Percentiles rank a stretch among this genome's conserved stretches.
phyloP scores from a whole-genome alignment of 1,139 yeast species.

The Suhomyces maxii region DNA sequence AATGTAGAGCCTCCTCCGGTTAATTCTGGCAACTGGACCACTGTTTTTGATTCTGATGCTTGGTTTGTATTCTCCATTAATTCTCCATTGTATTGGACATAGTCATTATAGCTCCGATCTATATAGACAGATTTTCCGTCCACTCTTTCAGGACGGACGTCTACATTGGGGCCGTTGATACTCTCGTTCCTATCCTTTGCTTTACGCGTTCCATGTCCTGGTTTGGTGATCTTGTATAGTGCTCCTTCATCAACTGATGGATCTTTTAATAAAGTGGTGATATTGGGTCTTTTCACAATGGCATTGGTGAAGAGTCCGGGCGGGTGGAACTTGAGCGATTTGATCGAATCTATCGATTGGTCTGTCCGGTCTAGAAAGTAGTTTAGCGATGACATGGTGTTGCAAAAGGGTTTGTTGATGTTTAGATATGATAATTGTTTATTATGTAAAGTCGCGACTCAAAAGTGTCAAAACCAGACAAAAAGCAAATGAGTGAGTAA shows the following conservation, averaged over 20 bases:
- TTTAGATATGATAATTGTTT: neutral
- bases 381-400: constrained; percentile 12
- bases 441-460: neutral
- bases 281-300: constrained; percentile 52
- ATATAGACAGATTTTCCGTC: constrained; percentile 38
- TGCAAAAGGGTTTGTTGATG: neutral
- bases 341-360: constrained; percentile 24
- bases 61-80: constrained; percentile 6
- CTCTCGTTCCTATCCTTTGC: constrained; percentile 2
- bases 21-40: constrained; percentile 16
- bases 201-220: constrained; percentile 5
- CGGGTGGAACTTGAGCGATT: constrained; percentile 42
- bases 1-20: neutral
- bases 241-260: constrained; percentile 56
- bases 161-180: constrained; percentile 12
- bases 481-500: neutral
- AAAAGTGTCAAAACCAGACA: neutral
- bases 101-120: constrained; percentile 24
- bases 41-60: constrained; percentile 16
- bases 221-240: constrained; percentile 40
- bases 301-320: constrained; percentile 71
- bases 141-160: constrained; percentile 31
- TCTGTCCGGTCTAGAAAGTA: constrained; percentile 16
- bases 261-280: constrained; percentile 61
- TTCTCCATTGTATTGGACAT: constrained; percentile 13